These are phyloP conservation scores for Orbilia oligospora DNA, from an alignment of 2,329 filamentous ascomycete species.

Conservation along the genomic window DNA sequence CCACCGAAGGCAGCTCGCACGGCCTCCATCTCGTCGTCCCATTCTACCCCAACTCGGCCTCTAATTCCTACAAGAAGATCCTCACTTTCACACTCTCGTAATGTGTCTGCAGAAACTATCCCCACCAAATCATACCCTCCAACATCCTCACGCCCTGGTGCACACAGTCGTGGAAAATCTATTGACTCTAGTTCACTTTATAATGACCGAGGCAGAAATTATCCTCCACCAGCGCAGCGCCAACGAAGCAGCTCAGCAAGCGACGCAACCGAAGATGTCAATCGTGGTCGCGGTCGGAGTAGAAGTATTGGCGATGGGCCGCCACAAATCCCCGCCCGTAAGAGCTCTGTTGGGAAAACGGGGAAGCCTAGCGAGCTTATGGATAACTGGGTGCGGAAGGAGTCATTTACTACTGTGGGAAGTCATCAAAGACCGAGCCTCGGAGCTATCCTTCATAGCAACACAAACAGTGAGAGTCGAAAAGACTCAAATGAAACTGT, in stretches of 20 bases:
- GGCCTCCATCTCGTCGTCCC: slow-evolving; percentile 30
- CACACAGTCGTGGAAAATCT: slow-evolving; percentile 50
- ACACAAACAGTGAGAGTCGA: slow-evolving; percentile 7
- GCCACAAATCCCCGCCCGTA: slow-evolving; percentile 53
- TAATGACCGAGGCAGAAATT: slow-evolving; percentile 33
- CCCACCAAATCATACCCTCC: slow-evolving; percentile 54
- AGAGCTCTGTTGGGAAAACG: slow-evolving; percentile 56
- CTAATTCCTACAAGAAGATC: slow-evolving; percentile 45
- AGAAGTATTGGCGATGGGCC: slow-evolving; percentile 58
- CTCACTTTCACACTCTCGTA: slow-evolving; percentile 49
- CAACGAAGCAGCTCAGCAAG: slow-evolving; percentile 58
- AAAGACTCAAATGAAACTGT: slow-evolving; percentile 29
- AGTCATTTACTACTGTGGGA: slow-evolving; percentile 11
- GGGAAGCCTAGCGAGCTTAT: slow-evolving; percentile 35
- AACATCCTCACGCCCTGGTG: slow-evolving; percentile 40
- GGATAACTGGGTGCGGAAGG: slow-evolving; percentile 34
- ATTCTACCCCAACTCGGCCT: slow-evolving; percentile 47
- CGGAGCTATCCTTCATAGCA: slow-evolving; percentile 11
- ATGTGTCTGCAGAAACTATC: slow-evolving; percentile 43
- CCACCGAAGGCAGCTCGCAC: slow-evolving; percentile 30
- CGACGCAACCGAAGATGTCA: slow-evolving; percentile 32
- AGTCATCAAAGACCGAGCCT: slow-evolving; percentile 31
- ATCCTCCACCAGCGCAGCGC: slow-evolving; percentile 42
- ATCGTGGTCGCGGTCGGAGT: slow-evolving; percentile 47
- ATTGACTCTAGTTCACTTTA: slow-evolving; percentile 57